Percentiles rank a stretch among this genome's conserved stretches.
These are phyloP conservation scores for Serendipita vermifera DNA, from an alignment of 768 basidiomycete species.

Conservation along the genomic window DNA sequence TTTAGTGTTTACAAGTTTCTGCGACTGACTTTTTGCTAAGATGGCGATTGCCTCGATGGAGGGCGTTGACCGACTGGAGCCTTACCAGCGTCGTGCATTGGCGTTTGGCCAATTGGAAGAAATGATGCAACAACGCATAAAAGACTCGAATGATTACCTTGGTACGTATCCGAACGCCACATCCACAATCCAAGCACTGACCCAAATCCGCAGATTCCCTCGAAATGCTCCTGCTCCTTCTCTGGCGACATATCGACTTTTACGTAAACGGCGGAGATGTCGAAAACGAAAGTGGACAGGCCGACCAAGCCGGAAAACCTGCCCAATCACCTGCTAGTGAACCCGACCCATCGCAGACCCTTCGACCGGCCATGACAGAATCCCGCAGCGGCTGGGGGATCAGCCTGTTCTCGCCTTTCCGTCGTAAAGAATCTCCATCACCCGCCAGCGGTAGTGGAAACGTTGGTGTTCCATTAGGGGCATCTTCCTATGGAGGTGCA, in stretches of 20 bases:
- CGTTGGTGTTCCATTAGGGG: slow-evolving; percentile 13
- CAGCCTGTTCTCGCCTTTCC: slow-evolving; percentile 5
- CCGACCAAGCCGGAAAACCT: background rate
- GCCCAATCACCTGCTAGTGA: too few species aligned
- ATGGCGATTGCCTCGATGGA: background rate
- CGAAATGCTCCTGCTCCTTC: slow-evolving; percentile 66
- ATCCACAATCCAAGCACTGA: background rate
- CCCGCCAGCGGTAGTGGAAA: slow-evolving; percentile 9
- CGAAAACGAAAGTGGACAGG: slow-evolving; percentile 20
- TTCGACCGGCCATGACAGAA: slow-evolving; percentile 9
- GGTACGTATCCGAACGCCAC: background rate
- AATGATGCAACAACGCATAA: slow-evolving; percentile 9
- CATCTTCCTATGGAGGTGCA: slow-evolving; percentile 5
- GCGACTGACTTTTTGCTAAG: background rate
- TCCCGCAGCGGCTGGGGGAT: slow-evolving; percentile 9
- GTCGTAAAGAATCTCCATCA: background rate
- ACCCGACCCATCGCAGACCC: background rate
- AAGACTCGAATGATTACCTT: background rate
- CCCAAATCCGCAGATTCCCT: slow-evolving; percentile 35
- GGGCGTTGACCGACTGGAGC: background rate
- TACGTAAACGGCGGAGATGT: slow-evolving; percentile 29
- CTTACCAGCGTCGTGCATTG: slow-evolving; percentile 1
- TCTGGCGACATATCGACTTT: slow-evolving; percentile 68
- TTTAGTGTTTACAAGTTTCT: background rate
- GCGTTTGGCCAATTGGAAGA: slow-evolving; percentile 11